Evolutionary conservation across 1,284 basidiomycete species (phyloP).

Genomic region (Heterobasidion parviporum): DNA sequence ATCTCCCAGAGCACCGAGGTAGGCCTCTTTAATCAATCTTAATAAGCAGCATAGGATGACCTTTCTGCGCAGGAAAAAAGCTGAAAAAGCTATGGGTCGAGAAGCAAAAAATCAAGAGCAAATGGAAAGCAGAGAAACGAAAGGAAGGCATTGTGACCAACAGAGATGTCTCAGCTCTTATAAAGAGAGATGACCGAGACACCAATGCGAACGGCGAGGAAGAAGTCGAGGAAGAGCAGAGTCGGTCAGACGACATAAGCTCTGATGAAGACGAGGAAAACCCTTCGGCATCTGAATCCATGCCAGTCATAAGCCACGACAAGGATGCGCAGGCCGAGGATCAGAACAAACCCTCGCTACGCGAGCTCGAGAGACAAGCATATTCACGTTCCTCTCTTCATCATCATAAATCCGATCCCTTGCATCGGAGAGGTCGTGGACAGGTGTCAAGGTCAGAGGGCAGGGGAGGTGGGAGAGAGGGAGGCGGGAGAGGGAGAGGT

Average conservation of each 20-base stretch:
- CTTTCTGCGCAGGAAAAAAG: constrained; percentile 44
- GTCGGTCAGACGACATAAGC: neutral
- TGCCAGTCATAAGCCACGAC: neutral
- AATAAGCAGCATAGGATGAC: constrained; percentile 1
- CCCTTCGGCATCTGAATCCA: neutral
- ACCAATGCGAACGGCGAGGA: constrained; percentile 9
- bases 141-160: constrained; percentile 37
- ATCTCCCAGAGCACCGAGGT: constrained; percentile 60
- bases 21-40: constrained; percentile 10
- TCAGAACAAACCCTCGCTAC: constrained; percentile 26
- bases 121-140: constrained; percentile 71
- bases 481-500: neutral
- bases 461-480: neutral
- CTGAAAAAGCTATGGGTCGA: constrained; percentile 70
- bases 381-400: constrained; percentile 52
- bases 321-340: neutral
- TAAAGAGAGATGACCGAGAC: constrained; percentile 8
- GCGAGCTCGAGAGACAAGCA: constrained; percentile 52
- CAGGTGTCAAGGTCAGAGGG: too few relatives aligned
- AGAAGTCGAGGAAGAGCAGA: constrained; percentile 9
- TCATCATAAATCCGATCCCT: constrained; percentile 42
- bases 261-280: constrained; percentile 13
- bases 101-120: constrained; percentile 63
- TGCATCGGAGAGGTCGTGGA: constrained; percentile 18
- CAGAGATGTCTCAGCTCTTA: constrained; percentile 7